These are phyloP conservation scores for Globisporangium nodosum DNA, from an alignment of 352 stramenopile species.

Conservation along the genomic window DNA sequence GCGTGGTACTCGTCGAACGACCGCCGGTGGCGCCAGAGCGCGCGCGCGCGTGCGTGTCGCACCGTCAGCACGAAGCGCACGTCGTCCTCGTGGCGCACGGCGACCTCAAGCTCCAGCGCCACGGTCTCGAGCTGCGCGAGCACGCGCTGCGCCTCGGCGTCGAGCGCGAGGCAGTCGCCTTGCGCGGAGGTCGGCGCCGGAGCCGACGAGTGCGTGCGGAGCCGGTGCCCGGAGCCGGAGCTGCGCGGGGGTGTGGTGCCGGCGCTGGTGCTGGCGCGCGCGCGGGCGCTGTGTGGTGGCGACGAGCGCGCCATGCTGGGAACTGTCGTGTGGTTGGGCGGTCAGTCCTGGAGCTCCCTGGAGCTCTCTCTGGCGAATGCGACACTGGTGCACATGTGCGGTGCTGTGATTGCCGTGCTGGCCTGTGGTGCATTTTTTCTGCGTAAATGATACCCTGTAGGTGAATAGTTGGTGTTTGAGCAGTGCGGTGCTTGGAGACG, in stretches of 20 bases:
- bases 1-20: conserved; percentile 45
- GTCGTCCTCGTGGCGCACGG: conserved; percentile 21
- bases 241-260: background rate
- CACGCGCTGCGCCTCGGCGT: conserved; percentile 11
- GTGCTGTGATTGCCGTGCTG: background rate
- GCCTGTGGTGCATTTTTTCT: background rate
- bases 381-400: no score
- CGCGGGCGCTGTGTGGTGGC: background rate
- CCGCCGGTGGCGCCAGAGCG: conserved; percentile 25
- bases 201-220: background rate
- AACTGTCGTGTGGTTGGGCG: background rate
- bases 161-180: background rate
- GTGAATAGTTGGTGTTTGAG: background rate
- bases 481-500: background rate
- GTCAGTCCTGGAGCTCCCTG: background rate
- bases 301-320: background rate
- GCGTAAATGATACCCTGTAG: background rate
- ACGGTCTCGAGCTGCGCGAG: conserved; percentile 27
- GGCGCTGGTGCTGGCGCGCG: background rate
- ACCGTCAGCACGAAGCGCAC: conserved; percentile 43
- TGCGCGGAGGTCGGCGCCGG: background rate
- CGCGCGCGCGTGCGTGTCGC: conserved; percentile 24
- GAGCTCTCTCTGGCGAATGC: background rate
- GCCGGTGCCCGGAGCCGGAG: background rate
- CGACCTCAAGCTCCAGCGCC: conserved; percentile 19